Percentiles rank a stretch among this genome's conserved stretches.
Conservation (phyloP, 106 monocot species). For the Vanilla planifolia region DNA sequence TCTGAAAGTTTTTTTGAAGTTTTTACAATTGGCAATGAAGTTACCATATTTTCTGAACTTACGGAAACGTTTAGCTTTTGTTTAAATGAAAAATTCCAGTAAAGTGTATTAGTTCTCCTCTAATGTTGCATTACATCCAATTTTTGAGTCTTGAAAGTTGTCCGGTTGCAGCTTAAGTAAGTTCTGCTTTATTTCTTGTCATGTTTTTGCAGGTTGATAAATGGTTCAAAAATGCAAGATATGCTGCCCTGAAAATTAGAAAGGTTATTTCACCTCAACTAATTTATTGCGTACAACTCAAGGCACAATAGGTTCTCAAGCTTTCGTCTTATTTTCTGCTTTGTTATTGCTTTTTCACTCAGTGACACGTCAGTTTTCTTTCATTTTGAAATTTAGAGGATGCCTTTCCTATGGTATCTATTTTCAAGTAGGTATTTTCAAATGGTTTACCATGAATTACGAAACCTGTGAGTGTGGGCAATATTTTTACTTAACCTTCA, state of each 20-base stretch:
- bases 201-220: conserved; percentile 35
- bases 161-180: background rate
- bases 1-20: no score
- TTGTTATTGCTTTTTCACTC: background rate
- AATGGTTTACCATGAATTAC: no score
- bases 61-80: no score
- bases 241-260: conserved; percentile 56
- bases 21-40: no score
- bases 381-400: background rate
- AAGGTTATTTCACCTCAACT: conserved; percentile 32
- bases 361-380: background rate
- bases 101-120: background rate
- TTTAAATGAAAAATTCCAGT: background rate
- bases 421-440: no score
- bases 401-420: background rate
- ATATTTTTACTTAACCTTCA: background rate
- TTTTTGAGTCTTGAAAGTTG: background rate
- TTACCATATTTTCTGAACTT: no score
- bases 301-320: background rate
- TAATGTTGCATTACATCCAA: background rate
- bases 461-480: background rate
- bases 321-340: background rate
- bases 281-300: background rate
- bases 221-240: conserved; percentile 86
- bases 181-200: background rate